Conservation (phyloP, 2,329 filamentous ascomycete species). For the Pseudonectria foliicola region DNA sequence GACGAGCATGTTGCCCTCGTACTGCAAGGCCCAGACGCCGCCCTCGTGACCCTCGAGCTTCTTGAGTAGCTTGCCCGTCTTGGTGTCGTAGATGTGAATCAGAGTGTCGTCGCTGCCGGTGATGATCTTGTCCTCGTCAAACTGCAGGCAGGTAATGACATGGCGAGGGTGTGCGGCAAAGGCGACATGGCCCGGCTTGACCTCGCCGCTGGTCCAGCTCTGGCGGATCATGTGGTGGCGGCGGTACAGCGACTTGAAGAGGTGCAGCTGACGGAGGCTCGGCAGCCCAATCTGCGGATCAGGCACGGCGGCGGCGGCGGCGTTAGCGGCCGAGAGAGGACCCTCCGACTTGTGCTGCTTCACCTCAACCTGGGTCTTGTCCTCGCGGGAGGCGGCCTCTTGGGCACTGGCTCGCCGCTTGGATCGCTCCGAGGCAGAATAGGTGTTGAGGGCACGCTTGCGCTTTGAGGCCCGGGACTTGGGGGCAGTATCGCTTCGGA, state of each 20-base stretch:
- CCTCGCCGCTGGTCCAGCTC: conserved; percentile 82
- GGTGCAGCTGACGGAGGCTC: conserved; percentile 73
- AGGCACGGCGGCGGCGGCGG: conserved; percentile 74
- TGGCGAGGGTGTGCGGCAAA: conserved; percentile 95
- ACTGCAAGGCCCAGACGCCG: conserved; percentile 95
- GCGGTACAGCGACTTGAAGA: conserved; percentile 94
- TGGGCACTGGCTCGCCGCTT: conserved; percentile 47
- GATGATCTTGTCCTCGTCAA: conserved; percentile 95
- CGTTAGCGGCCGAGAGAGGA: conserved; percentile 77
- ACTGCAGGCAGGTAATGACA: conserved; percentile 95
- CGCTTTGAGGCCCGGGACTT: conserved; percentile 48
- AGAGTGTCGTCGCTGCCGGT: conserved; percentile 96
- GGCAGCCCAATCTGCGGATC: conserved; percentile 74
- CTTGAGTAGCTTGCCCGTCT: conserved; percentile 77
- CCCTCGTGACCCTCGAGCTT: conserved; percentile 91
- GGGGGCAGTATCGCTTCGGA: conserved; percentile 35
- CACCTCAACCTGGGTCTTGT: conserved; percentile 32
- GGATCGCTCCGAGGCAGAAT: conserved; percentile 40
- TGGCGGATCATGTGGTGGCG: conserved; percentile 84
- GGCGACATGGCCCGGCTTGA: conserved; percentile 84
- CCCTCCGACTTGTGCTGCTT: conserved; percentile 62
- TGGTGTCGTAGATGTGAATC: conserved; percentile 97
- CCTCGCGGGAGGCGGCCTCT: conserved; percentile 37
- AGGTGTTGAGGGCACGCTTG: conserved; percentile 44
- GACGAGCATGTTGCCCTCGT: conserved; percentile 89